Conservation (phyloP, 2,329 filamentous ascomycete genomes). For the Parafenestella ontariensis region DNA sequence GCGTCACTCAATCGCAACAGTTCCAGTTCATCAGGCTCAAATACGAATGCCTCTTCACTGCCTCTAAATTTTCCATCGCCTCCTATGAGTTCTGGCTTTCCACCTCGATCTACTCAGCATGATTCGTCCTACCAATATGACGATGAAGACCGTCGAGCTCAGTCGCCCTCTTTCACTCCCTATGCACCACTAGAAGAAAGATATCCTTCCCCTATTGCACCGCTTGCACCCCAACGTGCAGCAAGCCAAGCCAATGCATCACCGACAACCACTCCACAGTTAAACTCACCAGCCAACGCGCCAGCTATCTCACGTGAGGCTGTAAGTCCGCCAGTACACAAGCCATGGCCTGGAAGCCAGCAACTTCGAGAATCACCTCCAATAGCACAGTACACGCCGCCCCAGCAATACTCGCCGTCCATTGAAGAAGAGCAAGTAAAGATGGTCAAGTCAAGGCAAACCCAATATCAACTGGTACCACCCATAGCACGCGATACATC, state of each 20-base stretch:
- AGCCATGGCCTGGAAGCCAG: slow-evolving; percentile 12
- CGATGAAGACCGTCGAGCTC: slow-evolving; percentile 3
- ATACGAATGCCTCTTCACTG: slow-evolving; percentile 4
- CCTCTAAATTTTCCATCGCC: slow-evolving; percentile 3
- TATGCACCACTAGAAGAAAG: slow-evolving; percentile 7
- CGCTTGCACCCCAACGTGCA: slow-evolving; percentile 18
- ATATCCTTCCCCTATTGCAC: slow-evolving; percentile 17
- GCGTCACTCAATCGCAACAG: slow-evolving; percentile 35
- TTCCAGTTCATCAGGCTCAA: slow-evolving; percentile 36
- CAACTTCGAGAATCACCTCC: slow-evolving; percentile 1
- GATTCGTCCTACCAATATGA: slow-evolving; percentile 3
- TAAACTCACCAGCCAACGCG: neutral
- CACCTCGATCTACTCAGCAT: slow-evolving; percentile 1
- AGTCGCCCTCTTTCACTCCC: slow-evolving; percentile 3
- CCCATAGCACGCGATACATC: neutral
- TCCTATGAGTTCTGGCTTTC: neutral
- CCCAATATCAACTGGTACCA: neutral
- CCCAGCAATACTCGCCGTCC: slow-evolving; percentile 2
- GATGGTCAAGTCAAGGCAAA: neutral
- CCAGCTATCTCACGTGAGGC: neutral
- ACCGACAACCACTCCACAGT: neutral
- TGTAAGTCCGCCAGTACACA: neutral
- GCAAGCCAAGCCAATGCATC: slow-evolving; percentile 6
- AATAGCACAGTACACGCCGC: neutral
- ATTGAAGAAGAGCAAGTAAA: neutral